Evolutionary conservation across 2,329 filamentous ascomycete genomes (phyloP), one percentile per base, ranked within the genome.

Genomic region (Elsinoe batatas): DNA sequence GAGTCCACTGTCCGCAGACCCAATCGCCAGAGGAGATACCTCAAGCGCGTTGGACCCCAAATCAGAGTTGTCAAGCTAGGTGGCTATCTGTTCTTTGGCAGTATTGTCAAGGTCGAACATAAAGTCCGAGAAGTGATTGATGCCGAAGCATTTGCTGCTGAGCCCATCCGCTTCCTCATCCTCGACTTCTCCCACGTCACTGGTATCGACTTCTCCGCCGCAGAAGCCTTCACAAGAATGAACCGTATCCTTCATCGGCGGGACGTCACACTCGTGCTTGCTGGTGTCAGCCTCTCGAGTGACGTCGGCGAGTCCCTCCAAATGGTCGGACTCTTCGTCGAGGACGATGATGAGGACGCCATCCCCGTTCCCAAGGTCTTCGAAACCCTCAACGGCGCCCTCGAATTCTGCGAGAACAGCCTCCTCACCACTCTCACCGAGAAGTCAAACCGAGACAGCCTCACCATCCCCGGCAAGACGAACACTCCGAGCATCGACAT

Each of bases 11-110:
- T 98, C 26, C 81, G 93, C 54, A 83, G 93, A 54, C 95, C 95
- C 62, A 88, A 88, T 0, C 84, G 90, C 3, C 93, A 98, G 64
- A 85, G 91, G 58, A 83, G 87, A 58, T 98, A 93, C 65, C 75
- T 98, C 3, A 84, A 84, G 58, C 80, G 91, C 61, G 91, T 93
- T 13, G 91, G 91, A 2, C 80, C 82, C 32, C 93, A 98, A 67
- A 93, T 94, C 33, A 86, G 88, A 57, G 84, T 97, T 50, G 86
- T 95, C 64, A 97, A 97, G 69, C 79, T 98, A 13, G 85, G 87
- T 0, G 91, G 93, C 0, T 97, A 91, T 65, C 80, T 98, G n/a
- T 98, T 98, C 76, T 98, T 98, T 63, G 93, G 93, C 13, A 97
- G 91, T 2, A 95, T 98, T 61, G 91, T 96, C 54, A 89, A 88